phyloP scores from a whole-genome alignment of 192 early-diverging fungal species.

The Jimgerdemannia flammicorona region DNA sequence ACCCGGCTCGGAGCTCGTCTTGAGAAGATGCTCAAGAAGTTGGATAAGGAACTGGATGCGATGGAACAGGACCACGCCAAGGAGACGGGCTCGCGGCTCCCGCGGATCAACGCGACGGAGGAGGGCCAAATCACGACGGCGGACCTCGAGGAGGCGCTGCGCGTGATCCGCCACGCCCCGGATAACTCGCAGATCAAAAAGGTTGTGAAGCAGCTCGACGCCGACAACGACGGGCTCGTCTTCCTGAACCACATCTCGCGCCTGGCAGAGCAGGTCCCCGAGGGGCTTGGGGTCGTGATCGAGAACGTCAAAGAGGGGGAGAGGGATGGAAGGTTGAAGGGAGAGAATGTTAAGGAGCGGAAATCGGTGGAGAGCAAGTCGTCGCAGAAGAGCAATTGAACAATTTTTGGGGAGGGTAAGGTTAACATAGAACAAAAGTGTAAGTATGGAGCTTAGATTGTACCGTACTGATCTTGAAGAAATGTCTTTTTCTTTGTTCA shows the following conservation, averaged over 20 bases:
- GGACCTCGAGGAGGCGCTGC: constrained; percentile 66
- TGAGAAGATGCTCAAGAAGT: constrained; percentile 75
- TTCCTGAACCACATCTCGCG: constrained; percentile 57
- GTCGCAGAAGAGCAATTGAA: not conserved
- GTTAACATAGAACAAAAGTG: too few relatives aligned
- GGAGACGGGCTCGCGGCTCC: constrained; percentile 63
- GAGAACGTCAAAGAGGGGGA: constrained; percentile 35
- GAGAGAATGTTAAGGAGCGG: constrained; percentile 6
- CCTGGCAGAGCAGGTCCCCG: constrained; percentile 45
- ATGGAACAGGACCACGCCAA: constrained; percentile 35
- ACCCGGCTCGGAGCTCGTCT: constrained; percentile 59
- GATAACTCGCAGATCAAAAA: constrained; percentile 67
- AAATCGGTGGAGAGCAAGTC: not conserved
- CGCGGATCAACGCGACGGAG: constrained; percentile 62
- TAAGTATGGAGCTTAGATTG: too few relatives aligned
- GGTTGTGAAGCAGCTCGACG: constrained; percentile 71
- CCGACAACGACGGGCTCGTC: constrained; percentile 66
- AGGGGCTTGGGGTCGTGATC: constrained; percentile 57
- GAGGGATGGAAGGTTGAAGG: constrained; percentile 12
- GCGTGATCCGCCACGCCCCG: constrained; percentile 62
- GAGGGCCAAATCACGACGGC: constrained; percentile 60
- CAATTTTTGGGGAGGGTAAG: not conserved
- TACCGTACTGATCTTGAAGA: too few relatives aligned
- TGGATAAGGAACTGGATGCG: constrained; percentile 62
- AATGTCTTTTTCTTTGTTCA: too few relatives aligned